These are phyloP conservation scores for Phytophthora sansomeana DNA, from an alignment of 352 stramenopile genomes.

Conservation along the genomic window DNA sequence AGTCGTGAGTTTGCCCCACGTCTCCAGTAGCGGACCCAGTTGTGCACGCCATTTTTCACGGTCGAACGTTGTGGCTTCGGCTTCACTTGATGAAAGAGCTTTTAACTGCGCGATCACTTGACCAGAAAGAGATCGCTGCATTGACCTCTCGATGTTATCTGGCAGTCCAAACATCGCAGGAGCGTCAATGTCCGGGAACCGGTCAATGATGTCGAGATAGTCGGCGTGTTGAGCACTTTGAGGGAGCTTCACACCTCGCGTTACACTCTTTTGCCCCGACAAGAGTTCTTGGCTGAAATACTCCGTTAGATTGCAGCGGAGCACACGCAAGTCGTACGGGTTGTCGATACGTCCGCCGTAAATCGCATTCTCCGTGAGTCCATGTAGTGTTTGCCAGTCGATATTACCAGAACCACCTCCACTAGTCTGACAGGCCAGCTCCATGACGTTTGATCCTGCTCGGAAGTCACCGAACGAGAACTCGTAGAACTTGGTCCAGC, in stretches of 20 bases:
- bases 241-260: conserved; percentile 78
- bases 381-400: conserved; percentile 93
- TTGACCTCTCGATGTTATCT: conserved; percentile 95
- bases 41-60: conserved; percentile 91
- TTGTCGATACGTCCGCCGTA: conserved; percentile 96
- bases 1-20: conserved; percentile 87
- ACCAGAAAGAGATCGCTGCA: conserved; percentile 90
- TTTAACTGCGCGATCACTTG: conserved; percentile 91
- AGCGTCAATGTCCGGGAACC: conserved; percentile 73
- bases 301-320: conserved; percentile 86
- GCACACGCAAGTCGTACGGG: conserved; percentile 91
- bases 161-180: conserved; percentile 92
- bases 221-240: conserved; percentile 69
- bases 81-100: conserved; percentile 75
- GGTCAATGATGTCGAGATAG: conserved; percentile 76
- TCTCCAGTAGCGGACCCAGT: conserved; percentile 91
- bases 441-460: conserved; percentile 93
- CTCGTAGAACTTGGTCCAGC: conserved; percentile 97
- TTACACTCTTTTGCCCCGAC: conserved; percentile 62
- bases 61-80: conserved; percentile 85
- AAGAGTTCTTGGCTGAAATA: conserved; percentile 91
- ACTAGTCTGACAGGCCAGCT: conserved; percentile 62
- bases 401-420: conserved; percentile 43
- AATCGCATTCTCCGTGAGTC: conserved; percentile 96
- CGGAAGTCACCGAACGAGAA: conserved; percentile 95